Evolutionary conservation across 1,284 basidiomycete species (phyloP), one percentile per base, ranked within the genome.

Genomic region (Apiotrichum mycotoxinovorans): DNA sequence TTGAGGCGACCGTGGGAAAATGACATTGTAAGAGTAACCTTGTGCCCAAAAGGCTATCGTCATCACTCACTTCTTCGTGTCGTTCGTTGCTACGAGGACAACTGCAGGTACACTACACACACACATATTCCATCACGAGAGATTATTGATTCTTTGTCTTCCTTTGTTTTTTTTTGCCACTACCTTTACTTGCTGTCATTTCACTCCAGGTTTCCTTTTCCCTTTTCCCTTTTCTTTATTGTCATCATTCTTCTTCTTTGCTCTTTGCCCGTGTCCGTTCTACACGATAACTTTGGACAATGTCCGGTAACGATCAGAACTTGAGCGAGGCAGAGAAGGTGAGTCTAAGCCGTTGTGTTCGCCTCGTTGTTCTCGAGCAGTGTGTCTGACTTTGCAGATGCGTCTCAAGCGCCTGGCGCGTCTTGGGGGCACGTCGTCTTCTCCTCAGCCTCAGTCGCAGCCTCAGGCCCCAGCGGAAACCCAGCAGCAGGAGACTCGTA

Each of bases 401-500:
- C 88, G 91, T 64, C 78, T 89, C 73, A 93, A 92, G 78, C 84
- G 91, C 58, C 81, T 94, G 41, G 90, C 87, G 44, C 88, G 87
- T 70, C 80, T 92, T 26, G 86, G 88, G 68, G 76, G 73, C 45
- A 63, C 77, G 34, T 40, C 54, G 26, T 45, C 30, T 14, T 30
- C 47, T 12, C 23, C 47, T 12, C 49, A 40, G 38, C 37, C 37
- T 30, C 18, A 20, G 26, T 2, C 15, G 18, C 33, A 47, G 11
- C 30, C 30, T 17, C 30, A 30, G 14, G 3, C 45, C 15, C 1
- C 45, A 48, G 22, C 25, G 14, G 42, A 43, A 11, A 4, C 33
- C 9, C 62, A 40, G 51, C 58, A 41, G 52, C 55, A 51, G 38
- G 49, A 60, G 43, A 22, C 60, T 23, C 34, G 51, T 34, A 14